Evolutionary conservation across 306 rosid genomes (phyloP).

Genomic region (Sicyos edulis): DNA sequence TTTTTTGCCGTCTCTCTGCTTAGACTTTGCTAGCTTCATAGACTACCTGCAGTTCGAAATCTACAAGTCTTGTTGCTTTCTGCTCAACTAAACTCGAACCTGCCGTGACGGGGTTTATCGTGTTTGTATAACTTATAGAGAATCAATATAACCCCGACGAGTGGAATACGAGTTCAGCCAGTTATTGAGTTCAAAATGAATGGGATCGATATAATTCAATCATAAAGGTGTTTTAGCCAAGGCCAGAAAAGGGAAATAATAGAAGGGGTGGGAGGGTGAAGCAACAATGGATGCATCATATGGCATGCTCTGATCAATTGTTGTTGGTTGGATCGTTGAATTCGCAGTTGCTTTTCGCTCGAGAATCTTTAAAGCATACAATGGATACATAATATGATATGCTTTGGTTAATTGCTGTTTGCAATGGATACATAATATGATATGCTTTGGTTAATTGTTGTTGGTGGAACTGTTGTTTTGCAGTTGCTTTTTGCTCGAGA

Average conservation of each 20-base stretch:
- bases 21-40: background rate
- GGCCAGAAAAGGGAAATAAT: too few species aligned
- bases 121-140: background rate
- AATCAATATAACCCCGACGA: background rate
- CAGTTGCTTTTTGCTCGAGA: conserved; percentile 39
- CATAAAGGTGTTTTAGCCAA: too few species aligned
- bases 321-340: too few species aligned
- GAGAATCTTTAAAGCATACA: background rate
- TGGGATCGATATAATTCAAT: background rate
- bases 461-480: background rate
- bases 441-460: background rate
- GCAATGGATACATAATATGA: too few species aligned
- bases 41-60: background rate
- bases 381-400: background rate
- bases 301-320: background rate
- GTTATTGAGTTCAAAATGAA: background rate
- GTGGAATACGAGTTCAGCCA: background rate
- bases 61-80: background rate
- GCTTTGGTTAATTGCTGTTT: background rate
- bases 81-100: background rate
- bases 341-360: too few species aligned
- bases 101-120: background rate
- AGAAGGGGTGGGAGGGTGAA: too few species aligned
- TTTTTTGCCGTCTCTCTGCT: background rate
- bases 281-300: too few species aligned